Evolutionary conservation across 345 rosid genomes (phyloP).

Genomic region (Salix udensis): DNA sequence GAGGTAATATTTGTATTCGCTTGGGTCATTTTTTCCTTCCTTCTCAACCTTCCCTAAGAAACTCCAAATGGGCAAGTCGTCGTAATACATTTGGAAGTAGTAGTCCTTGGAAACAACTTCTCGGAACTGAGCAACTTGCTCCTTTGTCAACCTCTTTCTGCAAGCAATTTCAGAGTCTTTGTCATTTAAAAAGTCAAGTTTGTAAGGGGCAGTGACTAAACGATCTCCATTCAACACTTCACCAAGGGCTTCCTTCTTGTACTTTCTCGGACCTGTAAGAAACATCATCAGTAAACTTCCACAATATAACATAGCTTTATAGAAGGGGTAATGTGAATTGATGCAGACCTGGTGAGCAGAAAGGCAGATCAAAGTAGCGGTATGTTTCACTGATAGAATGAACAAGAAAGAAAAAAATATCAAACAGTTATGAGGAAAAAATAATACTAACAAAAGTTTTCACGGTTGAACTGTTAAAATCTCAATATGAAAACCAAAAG

Average conservation of each 20-base stretch:
- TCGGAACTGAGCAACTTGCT: constrained; percentile 22
- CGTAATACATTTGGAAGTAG: constrained; percentile 34
- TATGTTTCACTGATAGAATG: constrained; percentile 19
- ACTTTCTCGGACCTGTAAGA: constrained; percentile 17
- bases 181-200: constrained; percentile 22
- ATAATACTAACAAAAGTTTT: background rate
- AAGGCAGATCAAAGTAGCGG: constrained; percentile 17
- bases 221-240: constrained; percentile 33
- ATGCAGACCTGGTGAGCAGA: constrained; percentile 12
- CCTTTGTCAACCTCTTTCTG: constrained; percentile 17
- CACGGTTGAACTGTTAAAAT: background rate
- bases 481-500: background rate
- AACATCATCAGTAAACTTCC: background rate
- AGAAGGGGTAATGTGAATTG: background rate
- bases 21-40: constrained; percentile 25
- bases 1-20: constrained; percentile 23
- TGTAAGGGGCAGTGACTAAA: constrained; percentile 27
- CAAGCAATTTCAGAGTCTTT: constrained; percentile 24
- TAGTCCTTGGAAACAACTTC: constrained; percentile 26
- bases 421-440: background rate
- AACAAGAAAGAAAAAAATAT: background rate
- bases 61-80: constrained; percentile 34
- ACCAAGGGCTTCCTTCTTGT: constrained; percentile 34
- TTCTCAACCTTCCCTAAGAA: constrained; percentile 28
- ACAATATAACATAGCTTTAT: background rate